phyloP scores from a whole-genome alignment of 306 rosid species.

The Pueraria montana region DNA sequence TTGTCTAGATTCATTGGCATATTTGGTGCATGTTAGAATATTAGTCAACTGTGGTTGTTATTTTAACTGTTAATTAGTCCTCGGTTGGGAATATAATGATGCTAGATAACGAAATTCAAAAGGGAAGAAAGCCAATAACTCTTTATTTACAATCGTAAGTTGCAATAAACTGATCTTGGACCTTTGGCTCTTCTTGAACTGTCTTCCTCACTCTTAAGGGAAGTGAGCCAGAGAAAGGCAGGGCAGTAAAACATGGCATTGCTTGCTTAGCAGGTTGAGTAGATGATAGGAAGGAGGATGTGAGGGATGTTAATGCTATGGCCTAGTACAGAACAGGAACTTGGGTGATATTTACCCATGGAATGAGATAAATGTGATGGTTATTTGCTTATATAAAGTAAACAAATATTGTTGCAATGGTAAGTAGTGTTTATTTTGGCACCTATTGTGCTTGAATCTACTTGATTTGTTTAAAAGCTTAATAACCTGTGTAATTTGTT shows the following conservation, averaged over 20 bases:
- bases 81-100: too few relatives aligned
- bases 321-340: background rate
- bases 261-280: conserved; percentile 8
- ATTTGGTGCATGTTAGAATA: background rate
- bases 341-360: background rate
- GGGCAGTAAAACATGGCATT: background rate
- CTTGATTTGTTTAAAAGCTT: conserved; percentile 16
- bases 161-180: background rate
- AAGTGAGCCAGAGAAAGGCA: conserved; percentile 12
- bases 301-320: conserved; percentile 15
- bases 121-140: background rate
- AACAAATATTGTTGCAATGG: conserved; percentile 36
- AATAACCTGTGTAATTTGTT: conserved; percentile 20
- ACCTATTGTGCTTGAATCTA: background rate
- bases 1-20: background rate
- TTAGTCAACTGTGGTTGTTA: background rate
- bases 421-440: conserved; percentile 18
- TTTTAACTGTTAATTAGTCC: background rate
- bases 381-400: conserved; percentile 32
- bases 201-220: background rate
- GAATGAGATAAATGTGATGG: conserved; percentile 23
- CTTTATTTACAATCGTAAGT: background rate
- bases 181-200: background rate
- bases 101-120: background rate
- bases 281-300: conserved; percentile 9